Conservation (phyloP, 2,329 filamentous ascomycete genomes). For the Harringtonia aguacate region DNA sequence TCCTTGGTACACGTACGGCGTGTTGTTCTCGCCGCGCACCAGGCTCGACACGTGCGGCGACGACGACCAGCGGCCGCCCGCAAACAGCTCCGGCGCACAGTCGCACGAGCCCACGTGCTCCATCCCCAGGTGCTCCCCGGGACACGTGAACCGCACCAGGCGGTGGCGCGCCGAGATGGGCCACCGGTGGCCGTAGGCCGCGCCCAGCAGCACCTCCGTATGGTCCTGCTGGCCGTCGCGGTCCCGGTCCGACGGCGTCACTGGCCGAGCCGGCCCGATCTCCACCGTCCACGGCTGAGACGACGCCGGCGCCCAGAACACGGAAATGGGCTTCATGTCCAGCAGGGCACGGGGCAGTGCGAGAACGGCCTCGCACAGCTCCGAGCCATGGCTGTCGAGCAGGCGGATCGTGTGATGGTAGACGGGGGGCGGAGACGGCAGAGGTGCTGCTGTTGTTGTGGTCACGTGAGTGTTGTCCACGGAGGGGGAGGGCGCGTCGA, state of each 20-base stretch:
- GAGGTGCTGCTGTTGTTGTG: background rate
- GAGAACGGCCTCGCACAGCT: slow-evolving; percentile 28
- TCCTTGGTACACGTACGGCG: slow-evolving; percentile 30
- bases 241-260: no score
- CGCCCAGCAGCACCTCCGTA: slow-evolving; percentile 30
- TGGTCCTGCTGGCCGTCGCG: slow-evolving; percentile 23
- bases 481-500: background rate
- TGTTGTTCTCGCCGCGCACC: slow-evolving; percentile 24
- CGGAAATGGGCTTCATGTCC: slow-evolving; percentile 20
- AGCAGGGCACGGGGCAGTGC: slow-evolving; percentile 32
- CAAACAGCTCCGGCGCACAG: slow-evolving; percentile 12
- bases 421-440: no score
- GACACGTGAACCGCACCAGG: slow-evolving; percentile 29
- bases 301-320: slow-evolving; percentile 27
- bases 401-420: slow-evolving; percentile 23
- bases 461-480: no score
- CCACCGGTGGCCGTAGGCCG: slow-evolving; percentile 39
- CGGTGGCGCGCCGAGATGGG: slow-evolving; percentile 24
- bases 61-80: background rate
- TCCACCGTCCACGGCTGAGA: slow-evolving; percentile 25
- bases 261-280: slow-evolving; percentile 11
- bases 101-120: slow-evolving; percentile 18
- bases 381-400: slow-evolving; percentile 19
- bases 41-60: slow-evolving; percentile 18
- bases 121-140: slow-evolving; percentile 15